These are phyloP conservation scores for Termitomyces sp. DNA, from an alignment of 768 basidiomycete genomes.

Conservation along the genomic window DNA sequence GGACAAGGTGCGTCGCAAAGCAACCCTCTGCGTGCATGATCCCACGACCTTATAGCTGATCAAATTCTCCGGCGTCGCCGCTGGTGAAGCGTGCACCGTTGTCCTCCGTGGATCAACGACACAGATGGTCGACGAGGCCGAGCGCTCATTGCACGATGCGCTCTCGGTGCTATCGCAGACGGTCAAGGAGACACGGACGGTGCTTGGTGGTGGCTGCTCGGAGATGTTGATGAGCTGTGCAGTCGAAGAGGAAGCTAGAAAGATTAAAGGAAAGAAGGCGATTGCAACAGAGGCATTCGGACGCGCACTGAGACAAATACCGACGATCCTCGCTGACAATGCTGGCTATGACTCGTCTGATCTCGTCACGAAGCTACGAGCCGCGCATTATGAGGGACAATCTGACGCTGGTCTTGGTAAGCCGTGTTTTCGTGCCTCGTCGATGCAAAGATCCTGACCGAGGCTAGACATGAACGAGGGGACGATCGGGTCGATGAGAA, in stretches of 20 bases:
- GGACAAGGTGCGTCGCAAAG: slow-evolving; percentile 68
- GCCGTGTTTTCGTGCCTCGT: slow-evolving; percentile 18
- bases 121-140: slow-evolving; percentile 99
- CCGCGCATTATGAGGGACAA: slow-evolving; percentile 90
- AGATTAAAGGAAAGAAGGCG: slow-evolving; percentile 90
- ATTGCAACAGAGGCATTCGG: slow-evolving; percentile 92
- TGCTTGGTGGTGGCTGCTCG: slow-evolving; percentile 94
- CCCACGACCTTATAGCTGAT: slow-evolving; percentile 61
- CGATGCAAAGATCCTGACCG: neutral
- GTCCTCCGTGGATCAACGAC: slow-evolving; percentile 95
- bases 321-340: slow-evolving; percentile 95
- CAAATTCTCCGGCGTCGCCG: slow-evolving; percentile 99
- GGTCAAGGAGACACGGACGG: slow-evolving; percentile 92
- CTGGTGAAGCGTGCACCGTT: slow-evolving; percentile 96
- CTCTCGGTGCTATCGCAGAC: slow-evolving; percentile 97
- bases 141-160: slow-evolving; percentile 95
- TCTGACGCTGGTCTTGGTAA: slow-evolving; percentile 83
- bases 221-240: slow-evolving; percentile 98
- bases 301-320: slow-evolving; percentile 88
- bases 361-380: slow-evolving; percentile 82
- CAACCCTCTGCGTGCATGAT: neutral
- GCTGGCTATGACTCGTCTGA: slow-evolving; percentile 98
- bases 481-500: slow-evolving; percentile 79
- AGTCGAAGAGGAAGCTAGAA: slow-evolving; percentile 83
- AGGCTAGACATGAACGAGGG: slow-evolving; percentile 83